Conservation (phyloP, 441 rosid genomes). For the Adansonia madagascariensis region DNA sequence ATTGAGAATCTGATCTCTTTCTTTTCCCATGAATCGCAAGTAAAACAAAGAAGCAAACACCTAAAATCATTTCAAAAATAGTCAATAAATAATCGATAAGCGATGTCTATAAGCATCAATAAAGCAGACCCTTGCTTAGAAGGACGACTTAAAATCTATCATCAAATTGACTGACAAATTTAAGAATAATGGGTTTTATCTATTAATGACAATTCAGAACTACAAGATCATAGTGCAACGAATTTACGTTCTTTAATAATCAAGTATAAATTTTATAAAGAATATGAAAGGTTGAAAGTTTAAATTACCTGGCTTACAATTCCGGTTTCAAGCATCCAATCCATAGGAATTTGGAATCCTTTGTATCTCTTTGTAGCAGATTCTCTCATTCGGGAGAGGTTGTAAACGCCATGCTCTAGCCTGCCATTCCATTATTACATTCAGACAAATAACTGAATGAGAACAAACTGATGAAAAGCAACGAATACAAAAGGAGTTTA, state of each 20-base stretch:
- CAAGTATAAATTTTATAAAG: neutral
- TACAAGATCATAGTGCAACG: neutral
- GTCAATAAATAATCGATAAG: too few species aligned
- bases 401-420: conserved; percentile 91
- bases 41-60: conserved; percentile 44
- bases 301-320: conserved; percentile 73
- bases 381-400: conserved; percentile 87
- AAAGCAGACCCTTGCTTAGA: too few species aligned
- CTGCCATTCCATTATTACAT: conserved; percentile 37
- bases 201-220: neutral
- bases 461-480: neutral
- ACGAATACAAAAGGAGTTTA: neutral
- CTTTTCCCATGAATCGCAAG: conserved; percentile 31
- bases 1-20: conserved; percentile 25
- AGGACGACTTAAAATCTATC: conserved; percentile 11
- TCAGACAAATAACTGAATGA: neutral
- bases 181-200: neutral
- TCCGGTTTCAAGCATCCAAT: conserved; percentile 95
- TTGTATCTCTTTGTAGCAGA: conserved; percentile 69
- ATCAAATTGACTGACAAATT: conserved; percentile 19
- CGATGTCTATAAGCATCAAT: too few species aligned
- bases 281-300: neutral
- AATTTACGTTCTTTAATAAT: conserved; percentile 4
- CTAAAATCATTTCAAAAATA: too few species aligned
- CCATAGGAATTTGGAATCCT: conserved; percentile 71